Conservation (phyloP, 768 basidiomycete species). For the Rhizopogon roseolus region DNA sequence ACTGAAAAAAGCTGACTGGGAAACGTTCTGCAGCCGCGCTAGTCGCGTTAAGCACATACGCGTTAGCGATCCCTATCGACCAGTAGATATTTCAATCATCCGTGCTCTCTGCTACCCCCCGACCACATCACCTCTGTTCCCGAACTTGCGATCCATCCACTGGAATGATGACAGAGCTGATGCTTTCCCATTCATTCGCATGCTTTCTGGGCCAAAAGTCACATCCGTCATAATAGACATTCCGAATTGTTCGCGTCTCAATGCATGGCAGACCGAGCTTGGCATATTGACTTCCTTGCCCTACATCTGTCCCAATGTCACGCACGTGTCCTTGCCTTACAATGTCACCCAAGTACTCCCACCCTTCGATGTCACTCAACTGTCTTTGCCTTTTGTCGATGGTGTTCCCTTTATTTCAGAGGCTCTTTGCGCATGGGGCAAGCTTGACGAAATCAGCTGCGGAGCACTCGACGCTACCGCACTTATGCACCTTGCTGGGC, state of each 20-base stretch:
- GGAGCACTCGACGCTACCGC: not conserved
- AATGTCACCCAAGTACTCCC: no score
- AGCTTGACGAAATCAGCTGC: not conserved
- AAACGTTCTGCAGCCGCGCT: not conserved
- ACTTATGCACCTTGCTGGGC: not conserved
- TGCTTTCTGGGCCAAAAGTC: slow-evolving; percentile 1
- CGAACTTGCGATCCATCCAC: not conserved
- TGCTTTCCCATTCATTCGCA: slow-evolving; percentile 1
- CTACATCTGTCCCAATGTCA: slow-evolving; percentile 1
- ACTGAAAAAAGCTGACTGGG: slow-evolving; percentile 1
- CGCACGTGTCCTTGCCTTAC: not conserved
- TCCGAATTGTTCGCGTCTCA: not conserved
- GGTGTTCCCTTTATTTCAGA: not conserved
- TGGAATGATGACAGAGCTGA: slow-evolving; percentile 3
- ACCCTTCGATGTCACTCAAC: not conserved
- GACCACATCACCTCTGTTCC: not conserved
- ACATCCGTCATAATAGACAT: not conserved
- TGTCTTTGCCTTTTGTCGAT: not conserved
- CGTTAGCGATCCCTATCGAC: not conserved
- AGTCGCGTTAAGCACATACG: not conserved
- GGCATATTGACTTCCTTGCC: slow-evolving; percentile 2
- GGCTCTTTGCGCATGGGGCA: slow-evolving; percentile 1
- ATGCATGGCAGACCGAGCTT: not conserved
- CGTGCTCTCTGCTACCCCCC: slow-evolving; percentile 2
- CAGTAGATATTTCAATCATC: not conserved